Percentiles rank a stretch among this genome's conserved stretches.
phyloP scores from a whole-genome alignment of 2,329 filamentous ascomycete genomes.

The Ceratocystis papillata region DNA sequence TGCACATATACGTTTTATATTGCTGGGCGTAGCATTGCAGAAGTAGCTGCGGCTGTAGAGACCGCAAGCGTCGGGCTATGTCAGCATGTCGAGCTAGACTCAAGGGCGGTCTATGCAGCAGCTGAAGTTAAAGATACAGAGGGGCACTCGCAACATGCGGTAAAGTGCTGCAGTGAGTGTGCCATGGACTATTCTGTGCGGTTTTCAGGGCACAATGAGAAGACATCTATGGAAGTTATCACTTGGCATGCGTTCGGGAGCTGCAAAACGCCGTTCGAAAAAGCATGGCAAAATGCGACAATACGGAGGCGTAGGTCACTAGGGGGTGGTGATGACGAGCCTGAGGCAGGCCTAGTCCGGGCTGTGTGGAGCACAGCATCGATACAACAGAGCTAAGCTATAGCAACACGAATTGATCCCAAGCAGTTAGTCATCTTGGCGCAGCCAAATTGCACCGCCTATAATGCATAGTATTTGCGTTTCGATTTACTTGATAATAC shows the following conservation, averaged over 20 bases:
- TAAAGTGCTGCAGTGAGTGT: constrained; percentile 1
- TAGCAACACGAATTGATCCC: no score
- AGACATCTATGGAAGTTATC: background rate
- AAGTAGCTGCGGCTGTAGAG: background rate
- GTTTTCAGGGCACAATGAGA: background rate
- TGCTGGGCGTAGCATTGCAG: background rate
- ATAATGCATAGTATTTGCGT: no score
- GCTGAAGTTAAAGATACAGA: background rate
- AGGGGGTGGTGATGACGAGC: background rate
- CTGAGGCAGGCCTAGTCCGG: constrained; percentile 12
- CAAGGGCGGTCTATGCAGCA: background rate
- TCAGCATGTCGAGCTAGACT: constrained; percentile 15
- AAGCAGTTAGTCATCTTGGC: no score
- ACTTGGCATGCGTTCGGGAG: constrained; percentile 20
- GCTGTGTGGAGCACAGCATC: constrained; percentile 12
- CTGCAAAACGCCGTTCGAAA: constrained; percentile 12
- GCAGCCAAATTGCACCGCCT: no score
- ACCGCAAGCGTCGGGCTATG: constrained; percentile 3
- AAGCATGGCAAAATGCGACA: constrained; percentile 19
- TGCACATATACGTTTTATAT: background rate
- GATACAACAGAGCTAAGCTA: background rate
- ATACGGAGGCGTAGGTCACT: background rate
- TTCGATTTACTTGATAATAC: no score
- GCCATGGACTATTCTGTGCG: constrained; percentile 15
- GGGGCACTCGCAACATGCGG: background rate